Evolutionary conservation across 2,329 filamentous ascomycete species (phyloP).

Genomic region (Emericellopsis atlantica): DNA sequence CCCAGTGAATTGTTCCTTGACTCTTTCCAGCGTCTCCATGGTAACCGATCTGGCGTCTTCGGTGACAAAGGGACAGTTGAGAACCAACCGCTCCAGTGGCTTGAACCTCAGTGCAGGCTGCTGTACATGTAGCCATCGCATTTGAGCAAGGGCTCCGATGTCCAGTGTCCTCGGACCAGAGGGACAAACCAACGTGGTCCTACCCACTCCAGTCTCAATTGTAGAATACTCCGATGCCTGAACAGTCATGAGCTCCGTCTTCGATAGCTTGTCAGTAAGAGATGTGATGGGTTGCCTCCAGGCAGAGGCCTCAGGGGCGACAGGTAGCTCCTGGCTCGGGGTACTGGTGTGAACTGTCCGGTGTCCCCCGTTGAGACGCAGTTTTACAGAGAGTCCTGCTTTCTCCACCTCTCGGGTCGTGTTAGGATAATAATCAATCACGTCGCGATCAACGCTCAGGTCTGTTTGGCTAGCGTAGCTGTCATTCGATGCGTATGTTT

Average conservation of each 20-base stretch:
- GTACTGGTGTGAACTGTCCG: neutral
- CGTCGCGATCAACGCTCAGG: too few species aligned
- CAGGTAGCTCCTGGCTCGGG: neutral
- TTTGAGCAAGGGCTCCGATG: neutral
- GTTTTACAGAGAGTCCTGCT: neutral
- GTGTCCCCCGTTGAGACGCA: neutral
- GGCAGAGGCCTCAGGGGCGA: neutral
- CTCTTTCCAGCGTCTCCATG: neutral
- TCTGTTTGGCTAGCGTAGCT: neutral
- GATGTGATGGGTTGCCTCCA: neutral
- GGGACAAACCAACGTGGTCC: neutral
- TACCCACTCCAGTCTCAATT: neutral
- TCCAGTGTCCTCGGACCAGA: neutral
- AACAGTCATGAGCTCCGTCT: neutral
- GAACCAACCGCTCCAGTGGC: slow-evolving; percentile 1
- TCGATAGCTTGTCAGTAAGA: neutral
- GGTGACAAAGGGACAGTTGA: slow-evolving; percentile 2
- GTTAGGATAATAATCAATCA: too few species aligned
- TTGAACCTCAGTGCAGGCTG: neutral
- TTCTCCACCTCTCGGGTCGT: neutral
- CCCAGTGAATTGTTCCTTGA: neutral
- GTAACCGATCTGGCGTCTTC: neutral
- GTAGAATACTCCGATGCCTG: neutral
- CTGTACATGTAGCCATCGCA: neutral
- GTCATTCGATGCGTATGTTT: neutral